Conservation (phyloP, 768 basidiomycete genomes). For the Russula sp. region DNA sequence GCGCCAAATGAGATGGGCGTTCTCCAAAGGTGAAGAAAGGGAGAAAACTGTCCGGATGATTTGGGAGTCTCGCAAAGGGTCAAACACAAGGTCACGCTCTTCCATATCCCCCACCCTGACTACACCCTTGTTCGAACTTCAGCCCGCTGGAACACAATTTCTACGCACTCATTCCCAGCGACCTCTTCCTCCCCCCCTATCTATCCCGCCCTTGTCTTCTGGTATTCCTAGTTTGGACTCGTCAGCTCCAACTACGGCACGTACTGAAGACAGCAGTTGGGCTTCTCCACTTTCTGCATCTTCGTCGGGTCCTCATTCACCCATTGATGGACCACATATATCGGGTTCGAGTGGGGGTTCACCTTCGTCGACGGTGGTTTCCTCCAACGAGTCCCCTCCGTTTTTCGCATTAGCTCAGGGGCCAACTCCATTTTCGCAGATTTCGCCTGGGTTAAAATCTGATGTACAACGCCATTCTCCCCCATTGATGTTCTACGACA, state of each 20-base stretch:
- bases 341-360: constrained; percentile 23
- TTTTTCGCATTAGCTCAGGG: constrained; percentile 27
- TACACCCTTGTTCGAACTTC: constrained; percentile 21
- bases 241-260: constrained; percentile 24
- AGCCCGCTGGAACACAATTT: constrained; percentile 21
- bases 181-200: constrained; percentile 29
- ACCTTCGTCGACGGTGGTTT: constrained; percentile 26
- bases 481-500: constrained; percentile 26
- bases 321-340: constrained; percentile 11
- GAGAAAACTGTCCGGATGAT: constrained; percentile 55
- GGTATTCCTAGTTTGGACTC: constrained; percentile 19
- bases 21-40: constrained; percentile 69
- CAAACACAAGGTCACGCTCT: constrained; percentile 11
- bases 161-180: constrained; percentile 21
- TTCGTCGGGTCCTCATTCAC: constrained; percentile 28
- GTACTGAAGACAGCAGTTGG: constrained; percentile 29
- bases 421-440: constrained; percentile 23
- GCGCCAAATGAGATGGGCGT: constrained; percentile 79
- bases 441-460: constrained; percentile 18
- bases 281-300: constrained; percentile 28
- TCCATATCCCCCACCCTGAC: constrained; percentile 10
- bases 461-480: constrained; percentile 19
- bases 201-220: constrained; percentile 21
- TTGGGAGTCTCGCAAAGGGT: constrained; percentile 41
- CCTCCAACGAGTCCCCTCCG: constrained; percentile 25